Conservation (phyloP, 2,329 filamentous ascomycete genomes). For the Pseudogymnoascus sp. region DNA sequence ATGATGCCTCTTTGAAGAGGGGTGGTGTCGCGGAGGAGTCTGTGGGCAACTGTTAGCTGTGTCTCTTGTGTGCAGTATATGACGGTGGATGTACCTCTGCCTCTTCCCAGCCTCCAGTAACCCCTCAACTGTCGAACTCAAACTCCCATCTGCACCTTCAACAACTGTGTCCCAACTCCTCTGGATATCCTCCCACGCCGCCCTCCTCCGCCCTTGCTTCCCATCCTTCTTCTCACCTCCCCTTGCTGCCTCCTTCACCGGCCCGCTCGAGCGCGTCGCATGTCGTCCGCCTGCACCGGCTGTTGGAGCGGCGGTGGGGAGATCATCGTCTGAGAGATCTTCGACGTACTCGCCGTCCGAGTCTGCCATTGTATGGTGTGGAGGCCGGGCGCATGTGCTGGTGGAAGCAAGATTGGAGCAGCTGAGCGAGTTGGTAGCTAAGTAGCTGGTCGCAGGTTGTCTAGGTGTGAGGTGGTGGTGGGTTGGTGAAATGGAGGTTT, state of each 20-base stretch:
- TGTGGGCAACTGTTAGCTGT: constrained; percentile 30
- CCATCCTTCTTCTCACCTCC: constrained; percentile 22
- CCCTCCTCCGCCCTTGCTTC: constrained; percentile 35
- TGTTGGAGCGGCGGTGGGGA: constrained; percentile 30
- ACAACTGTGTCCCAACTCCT: constrained; percentile 66
- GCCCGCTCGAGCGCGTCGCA: constrained; percentile 26
- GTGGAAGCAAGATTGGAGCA: neutral
- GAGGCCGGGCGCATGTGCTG: neutral
- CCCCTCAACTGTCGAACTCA: constrained; percentile 63
- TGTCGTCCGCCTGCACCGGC: constrained; percentile 12
- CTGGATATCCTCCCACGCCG: constrained; percentile 59
- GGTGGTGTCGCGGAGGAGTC: constrained; percentile 85
- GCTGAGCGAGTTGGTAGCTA: neutral
- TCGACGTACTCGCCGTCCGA: constrained; percentile 65
- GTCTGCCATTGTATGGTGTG: constrained; percentile 50
- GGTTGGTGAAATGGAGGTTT: neutral
- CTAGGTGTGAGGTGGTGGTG: neutral
- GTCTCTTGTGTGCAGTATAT: neutral
- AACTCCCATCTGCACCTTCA: constrained; percentile 70
- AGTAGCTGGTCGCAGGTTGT: neutral
- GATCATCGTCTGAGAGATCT: constrained; percentile 57
- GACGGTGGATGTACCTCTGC: constrained; percentile 44
- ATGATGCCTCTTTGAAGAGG: constrained; percentile 95
- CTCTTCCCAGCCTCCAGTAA: constrained; percentile 77
- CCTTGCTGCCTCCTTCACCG: constrained; percentile 22